A percentile compares a stretch with the other conserved stretches of the same genome.
These are phyloP conservation scores for Quercus bicolor DNA, from an alignment of 306 rosid species.

Conservation along the genomic window DNA sequence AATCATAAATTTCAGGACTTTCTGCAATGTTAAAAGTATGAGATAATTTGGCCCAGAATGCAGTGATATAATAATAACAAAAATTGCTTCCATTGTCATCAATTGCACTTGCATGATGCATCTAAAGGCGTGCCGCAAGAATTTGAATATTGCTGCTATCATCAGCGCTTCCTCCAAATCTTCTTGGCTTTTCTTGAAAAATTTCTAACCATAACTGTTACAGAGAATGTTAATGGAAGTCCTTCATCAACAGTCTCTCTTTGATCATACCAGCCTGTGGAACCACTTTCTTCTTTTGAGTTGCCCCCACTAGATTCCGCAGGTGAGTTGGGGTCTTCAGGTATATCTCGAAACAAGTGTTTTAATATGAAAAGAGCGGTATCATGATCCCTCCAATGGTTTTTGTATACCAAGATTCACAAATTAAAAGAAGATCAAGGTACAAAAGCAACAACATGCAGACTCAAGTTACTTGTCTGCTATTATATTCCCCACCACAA, in stretches of 20 bases:
- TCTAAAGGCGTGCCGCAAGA: not conserved
- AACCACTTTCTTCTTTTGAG: constrained; percentile 29
- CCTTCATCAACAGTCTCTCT: constrained; percentile 62
- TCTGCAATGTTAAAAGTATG: not conserved
- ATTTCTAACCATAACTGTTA: constrained; percentile 38
- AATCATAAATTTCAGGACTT: no score
- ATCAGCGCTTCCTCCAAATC: constrained; percentile 20
- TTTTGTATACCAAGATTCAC: constrained; percentile 46
- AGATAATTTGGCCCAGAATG: not conserved
- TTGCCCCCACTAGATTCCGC: constrained; percentile 22
- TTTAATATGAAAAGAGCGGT: constrained; percentile 82
- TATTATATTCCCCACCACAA: not conserved
- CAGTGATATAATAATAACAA: not conserved
- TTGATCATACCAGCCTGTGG: constrained; percentile 44
- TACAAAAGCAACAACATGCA: not conserved
- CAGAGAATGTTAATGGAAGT: constrained; percentile 77
- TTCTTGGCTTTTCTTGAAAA: constrained; percentile 59
- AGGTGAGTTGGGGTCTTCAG: constrained; percentile 38
- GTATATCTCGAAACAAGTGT: constrained; percentile 69
- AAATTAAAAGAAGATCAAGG: not conserved
- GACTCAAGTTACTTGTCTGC: not conserved
- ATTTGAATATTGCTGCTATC: not conserved
- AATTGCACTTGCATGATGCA: not conserved
- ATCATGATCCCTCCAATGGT: constrained; percentile 95
- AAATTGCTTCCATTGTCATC: not conserved